Base-by-base conservation (phyloP, 768 basidiomycete genomes). In the Boletellus ananiceps region DNA sequence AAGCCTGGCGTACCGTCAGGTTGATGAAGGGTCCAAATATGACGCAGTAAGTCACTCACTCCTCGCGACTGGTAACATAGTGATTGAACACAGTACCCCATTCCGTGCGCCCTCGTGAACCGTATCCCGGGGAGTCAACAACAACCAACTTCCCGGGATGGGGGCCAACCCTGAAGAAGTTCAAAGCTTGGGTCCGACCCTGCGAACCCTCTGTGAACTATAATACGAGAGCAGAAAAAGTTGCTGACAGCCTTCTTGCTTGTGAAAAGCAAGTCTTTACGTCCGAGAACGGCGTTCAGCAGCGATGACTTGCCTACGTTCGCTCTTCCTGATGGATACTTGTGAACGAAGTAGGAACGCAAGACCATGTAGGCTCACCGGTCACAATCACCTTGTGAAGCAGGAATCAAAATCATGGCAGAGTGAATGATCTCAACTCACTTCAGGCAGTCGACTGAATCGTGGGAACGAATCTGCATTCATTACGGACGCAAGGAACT, bases 81-180 rank as follows among this genome's bases (percentile, higher is more conserved):
- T 77, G 66, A 46, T 85, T 73, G 62, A 90, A 88, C 4, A 87
- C 56, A 23, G 69, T 62, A 1, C 89, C 88, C 88, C 88, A 91
- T 66, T 88, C 85, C 31, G 75, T 74, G 37, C 85, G 76, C 12
- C 89, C 88, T 46, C 86, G 74, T 8, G 74, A 68, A 41, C 89
- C 89, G 62, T 91, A 92, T 14, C 89, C 88, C 3, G 89, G 89
- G 12, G 88, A 77, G 58, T 92, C 89, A 9, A 92, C 88, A 3
- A 91, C 67, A 18, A 88, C 61, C 31, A 87, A 70, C 34, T 79
- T 74, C 29, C 81, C 80, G 8, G 69, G 66, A 15, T 55, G 47
- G 21, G 77, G 73, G 4, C 85, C 84, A n/a, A 88, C 78, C 35
- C 78, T 72, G 61, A 78, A 88, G 58, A 88, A 89, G 54, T 88